Evolutionary conservation across 495 filamentous ascomycete species (phyloP).

Genomic region (Neurospora pannonica): DNA sequence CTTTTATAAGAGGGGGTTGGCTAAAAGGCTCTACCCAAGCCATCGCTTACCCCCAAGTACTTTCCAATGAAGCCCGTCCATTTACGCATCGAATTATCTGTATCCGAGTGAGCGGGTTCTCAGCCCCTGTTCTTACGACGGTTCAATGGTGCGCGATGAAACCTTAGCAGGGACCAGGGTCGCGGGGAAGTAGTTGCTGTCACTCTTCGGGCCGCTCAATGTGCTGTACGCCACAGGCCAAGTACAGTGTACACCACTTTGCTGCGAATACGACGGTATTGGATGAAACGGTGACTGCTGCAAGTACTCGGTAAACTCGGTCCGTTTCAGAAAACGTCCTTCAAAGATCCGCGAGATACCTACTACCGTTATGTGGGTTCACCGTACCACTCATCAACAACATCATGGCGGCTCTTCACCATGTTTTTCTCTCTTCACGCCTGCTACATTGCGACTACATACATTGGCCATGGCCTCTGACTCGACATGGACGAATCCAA

Average conservation of each 20-base stretch:
- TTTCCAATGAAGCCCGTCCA: not conserved
- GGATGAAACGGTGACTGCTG: not conserved
- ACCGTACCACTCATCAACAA: not conserved
- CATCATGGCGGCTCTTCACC: not conserved
- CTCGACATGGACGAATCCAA: not conserved
- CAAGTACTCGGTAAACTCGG: not conserved
- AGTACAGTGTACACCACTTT: not conserved
- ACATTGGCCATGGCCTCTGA: not conserved
- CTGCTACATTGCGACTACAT: not conserved
- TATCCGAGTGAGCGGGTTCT: not conserved
- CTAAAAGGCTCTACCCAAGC: no score
- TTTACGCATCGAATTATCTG: not conserved
- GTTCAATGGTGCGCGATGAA: not conserved
- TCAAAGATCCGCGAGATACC: not conserved
- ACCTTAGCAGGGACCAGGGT: not conserved
- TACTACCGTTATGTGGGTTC: not conserved
- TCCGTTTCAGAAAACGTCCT: not conserved
- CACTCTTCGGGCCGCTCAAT: not conserved
- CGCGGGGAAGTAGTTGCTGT: not conserved
- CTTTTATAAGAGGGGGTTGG: no score
- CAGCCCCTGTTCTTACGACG: not conserved
- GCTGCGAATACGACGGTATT: not conserved
- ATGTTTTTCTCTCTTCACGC: not conserved
- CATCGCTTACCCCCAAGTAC: no score
- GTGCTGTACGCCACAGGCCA: not conserved